A percentile compares a stretch with the other conserved stretches of the same genome.
These are phyloP conservation scores for Solanum dulcamara DNA, from an alignment of 257 asterid species.

Conservation along the genomic window DNA sequence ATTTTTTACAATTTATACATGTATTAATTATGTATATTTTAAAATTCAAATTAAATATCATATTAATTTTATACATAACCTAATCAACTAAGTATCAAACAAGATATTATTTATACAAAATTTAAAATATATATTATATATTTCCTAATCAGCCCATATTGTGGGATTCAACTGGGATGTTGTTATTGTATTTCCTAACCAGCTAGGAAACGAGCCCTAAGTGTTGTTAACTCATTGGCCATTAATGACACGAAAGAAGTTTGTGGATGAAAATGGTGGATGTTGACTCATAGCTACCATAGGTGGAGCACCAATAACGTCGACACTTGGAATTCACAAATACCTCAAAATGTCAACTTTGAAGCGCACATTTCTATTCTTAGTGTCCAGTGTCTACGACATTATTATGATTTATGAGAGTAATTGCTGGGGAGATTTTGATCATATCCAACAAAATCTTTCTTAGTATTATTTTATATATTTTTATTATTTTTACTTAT, in stretches of 20 bases:
- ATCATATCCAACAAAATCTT: not conserved
- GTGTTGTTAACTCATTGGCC: not conserved
- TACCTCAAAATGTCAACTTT: slow-evolving; percentile 1
- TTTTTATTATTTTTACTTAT: too few species aligned
- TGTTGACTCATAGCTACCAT: not conserved
- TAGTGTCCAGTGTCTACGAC: not conserved
- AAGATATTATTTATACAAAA: too few species aligned
- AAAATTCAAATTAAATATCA: too few species aligned
- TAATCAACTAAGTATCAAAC: too few species aligned
- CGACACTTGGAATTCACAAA: not conserved
- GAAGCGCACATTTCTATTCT: not conserved
- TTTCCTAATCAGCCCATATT: too few species aligned
- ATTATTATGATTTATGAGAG: not conserved
- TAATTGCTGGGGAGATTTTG: not conserved
- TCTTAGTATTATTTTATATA: not conserved
- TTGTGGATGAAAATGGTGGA: slow-evolving; percentile 24
- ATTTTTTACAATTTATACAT: not conserved
- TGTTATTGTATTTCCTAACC: too few species aligned
- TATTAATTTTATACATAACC: too few species aligned
- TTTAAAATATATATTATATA: too few species aligned
- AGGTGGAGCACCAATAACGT: not conserved
- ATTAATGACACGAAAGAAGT: not conserved
- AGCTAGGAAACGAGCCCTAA: too few species aligned
- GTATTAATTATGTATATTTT: too few species aligned
- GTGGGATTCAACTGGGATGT: too few species aligned